These are phyloP conservation scores for Verticillium tricorpus DNA, from an alignment of 2,329 filamentous ascomycete genomes.

Conservation along the genomic window DNA sequence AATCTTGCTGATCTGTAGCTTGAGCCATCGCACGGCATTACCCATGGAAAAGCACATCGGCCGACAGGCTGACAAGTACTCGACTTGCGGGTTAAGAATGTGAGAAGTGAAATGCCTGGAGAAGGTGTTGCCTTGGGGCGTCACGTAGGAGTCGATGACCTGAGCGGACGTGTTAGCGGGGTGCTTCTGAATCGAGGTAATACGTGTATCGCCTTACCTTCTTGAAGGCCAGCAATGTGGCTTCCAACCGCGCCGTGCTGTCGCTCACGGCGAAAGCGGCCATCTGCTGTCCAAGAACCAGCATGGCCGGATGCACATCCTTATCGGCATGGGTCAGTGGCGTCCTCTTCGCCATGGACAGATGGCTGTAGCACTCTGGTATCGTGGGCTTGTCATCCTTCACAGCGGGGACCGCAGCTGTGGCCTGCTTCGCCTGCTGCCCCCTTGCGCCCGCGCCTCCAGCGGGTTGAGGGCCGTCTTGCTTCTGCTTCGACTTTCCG, in stretches of 20 bases:
- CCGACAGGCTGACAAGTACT: conserved; percentile 89
- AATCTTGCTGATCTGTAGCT: conserved; percentile 85
- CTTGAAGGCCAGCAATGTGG: conserved; percentile 86
- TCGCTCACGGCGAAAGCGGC: conserved; percentile 84
- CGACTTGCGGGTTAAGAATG: conserved; percentile 89
- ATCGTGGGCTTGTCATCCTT: conserved; percentile 54
- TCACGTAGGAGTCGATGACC: conserved; percentile 91
- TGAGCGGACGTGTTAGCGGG: conserved; percentile 26
- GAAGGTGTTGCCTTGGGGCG: conserved; percentile 77
- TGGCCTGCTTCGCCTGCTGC: conserved; percentile 28
- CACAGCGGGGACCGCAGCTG: conserved; percentile 28
- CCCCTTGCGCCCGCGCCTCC: conserved; percentile 23
- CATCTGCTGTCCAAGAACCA: conserved; percentile 86
- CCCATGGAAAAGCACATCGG: conserved; percentile 96
- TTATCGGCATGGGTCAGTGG: conserved; percentile 57
- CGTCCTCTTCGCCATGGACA: conserved; percentile 63
- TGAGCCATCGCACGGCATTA: conserved; percentile 92
- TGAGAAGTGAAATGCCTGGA: conserved; percentile 89
- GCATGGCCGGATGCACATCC: conserved; percentile 80
- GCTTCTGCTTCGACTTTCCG: conserved; percentile 41
- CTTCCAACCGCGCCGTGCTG: conserved; percentile 81
- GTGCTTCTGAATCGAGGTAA: neutral
- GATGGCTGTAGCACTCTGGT: conserved; percentile 74
- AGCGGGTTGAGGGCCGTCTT: conserved; percentile 31
- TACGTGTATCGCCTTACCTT: conserved; percentile 45